phyloP scores from a whole-genome alignment of 2,329 filamentous ascomycete genomes.

The Bipolaris sorokiniana region DNA sequence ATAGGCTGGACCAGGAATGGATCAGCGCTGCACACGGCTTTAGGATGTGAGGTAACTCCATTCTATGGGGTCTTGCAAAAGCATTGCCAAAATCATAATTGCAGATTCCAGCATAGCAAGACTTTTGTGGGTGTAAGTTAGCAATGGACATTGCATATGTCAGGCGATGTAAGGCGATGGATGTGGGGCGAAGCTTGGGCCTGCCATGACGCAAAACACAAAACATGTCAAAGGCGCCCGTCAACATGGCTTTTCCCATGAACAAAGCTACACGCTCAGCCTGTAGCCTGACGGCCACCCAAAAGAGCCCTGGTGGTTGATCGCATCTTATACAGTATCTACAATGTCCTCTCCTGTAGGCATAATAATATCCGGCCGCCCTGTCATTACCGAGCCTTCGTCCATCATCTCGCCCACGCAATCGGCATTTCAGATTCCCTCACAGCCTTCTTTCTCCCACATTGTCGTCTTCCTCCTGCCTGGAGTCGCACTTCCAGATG shows the following conservation, averaged over 20 bases:
- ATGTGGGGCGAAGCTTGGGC: slow-evolving; percentile 22
- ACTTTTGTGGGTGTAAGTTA: background rate
- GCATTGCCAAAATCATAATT: background rate
- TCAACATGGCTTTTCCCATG: slow-evolving; percentile 3
- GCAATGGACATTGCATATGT: background rate
- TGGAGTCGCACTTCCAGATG: slow-evolving; percentile 71
- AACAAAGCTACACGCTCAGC: background rate
- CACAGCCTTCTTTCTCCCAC: slow-evolving; percentile 67
- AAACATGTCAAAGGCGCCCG: slow-evolving; percentile 27
- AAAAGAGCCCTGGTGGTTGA: background rate
- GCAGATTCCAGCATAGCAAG: background rate
- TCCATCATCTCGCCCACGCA: slow-evolving; percentile 63
- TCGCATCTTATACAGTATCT: background rate
- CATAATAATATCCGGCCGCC: slow-evolving; percentile 65
- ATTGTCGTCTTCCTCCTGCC: slow-evolving; percentile 90
- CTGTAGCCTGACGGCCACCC: slow-evolving; percentile 8
- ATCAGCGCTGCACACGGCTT: slow-evolving; percentile 46
- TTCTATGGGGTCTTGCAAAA: background rate
- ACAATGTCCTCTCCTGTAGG: slow-evolving; percentile 60
- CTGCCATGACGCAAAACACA: slow-evolving; percentile 27
- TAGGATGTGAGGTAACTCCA: slow-evolving; percentile 18
- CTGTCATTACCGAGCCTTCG: slow-evolving; percentile 62
- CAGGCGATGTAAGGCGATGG: background rate
- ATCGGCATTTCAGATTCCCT: slow-evolving; percentile 71
- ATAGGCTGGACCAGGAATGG: slow-evolving; percentile 60